phyloP scores from a whole-genome alignment of 768 basidiomycete species.

The Tricholoma sp. region DNA sequence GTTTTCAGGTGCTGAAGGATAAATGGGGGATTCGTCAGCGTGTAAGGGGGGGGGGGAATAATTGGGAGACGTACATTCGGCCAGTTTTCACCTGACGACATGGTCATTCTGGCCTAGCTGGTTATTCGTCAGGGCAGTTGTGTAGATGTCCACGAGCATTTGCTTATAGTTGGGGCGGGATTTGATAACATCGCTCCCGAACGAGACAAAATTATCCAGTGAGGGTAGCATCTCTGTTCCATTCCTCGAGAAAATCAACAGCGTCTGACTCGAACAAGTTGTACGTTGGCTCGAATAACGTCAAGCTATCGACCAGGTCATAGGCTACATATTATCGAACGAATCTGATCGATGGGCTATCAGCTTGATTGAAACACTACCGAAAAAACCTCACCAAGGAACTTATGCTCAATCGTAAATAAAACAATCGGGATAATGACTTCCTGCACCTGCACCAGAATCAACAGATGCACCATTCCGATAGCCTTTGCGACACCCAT shows the following conservation, averaged over 20 bases:
- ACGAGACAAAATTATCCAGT: conserved; percentile 85
- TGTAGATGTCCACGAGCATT: conserved; percentile 82
- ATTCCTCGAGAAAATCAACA: conserved; percentile 75
- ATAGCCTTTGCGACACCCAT: conserved; percentile 50
- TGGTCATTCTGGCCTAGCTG: conserved; percentile 81
- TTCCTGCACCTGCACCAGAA: conserved; percentile 75
- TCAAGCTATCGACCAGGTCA: conserved; percentile 78
- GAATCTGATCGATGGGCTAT: conserved; percentile 50
- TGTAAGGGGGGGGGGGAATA: too few species aligned
- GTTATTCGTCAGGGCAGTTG: conserved; percentile 59
- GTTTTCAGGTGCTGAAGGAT: background rate
- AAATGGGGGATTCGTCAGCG: too few species aligned
- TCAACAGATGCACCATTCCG: conserved; percentile 43
- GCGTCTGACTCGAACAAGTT: conserved; percentile 79
- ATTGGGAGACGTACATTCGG: conserved; percentile 76
- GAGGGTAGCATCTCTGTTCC: conserved; percentile 77
- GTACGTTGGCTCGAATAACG: conserved; percentile 83
- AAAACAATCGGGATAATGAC: conserved; percentile 76
- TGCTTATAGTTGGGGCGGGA: conserved; percentile 68
- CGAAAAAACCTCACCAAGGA: conserved; percentile 51
- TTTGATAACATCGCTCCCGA: conserved; percentile 73
- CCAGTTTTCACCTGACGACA: conserved; percentile 80
- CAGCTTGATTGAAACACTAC: background rate
- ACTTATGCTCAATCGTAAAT: conserved; percentile 71
- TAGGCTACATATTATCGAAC: conserved; percentile 85